Percentiles rank a stretch among this genome's conserved stretches.
These are phyloP conservation scores for Arachis stenosperma DNA, from an alignment of 306 rosid genomes.

Conservation along the genomic window DNA sequence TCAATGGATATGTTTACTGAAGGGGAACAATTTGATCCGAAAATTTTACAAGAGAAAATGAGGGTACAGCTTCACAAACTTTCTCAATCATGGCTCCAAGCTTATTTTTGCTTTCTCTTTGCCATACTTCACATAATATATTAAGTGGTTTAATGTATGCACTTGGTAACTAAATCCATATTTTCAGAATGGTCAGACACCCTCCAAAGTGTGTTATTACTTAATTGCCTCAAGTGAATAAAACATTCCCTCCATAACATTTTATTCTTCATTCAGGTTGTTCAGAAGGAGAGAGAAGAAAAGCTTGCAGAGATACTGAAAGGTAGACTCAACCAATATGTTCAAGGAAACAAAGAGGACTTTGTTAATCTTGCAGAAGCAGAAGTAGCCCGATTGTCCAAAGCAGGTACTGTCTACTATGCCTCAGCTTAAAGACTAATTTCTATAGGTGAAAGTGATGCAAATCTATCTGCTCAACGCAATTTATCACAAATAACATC, in stretches of 20 bases:
- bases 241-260: not conserved
- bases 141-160: slow-evolving; percentile 18
- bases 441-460: slow-evolving; percentile 12
- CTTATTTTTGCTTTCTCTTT: not conserved
- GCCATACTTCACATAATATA: not conserved
- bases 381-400: slow-evolving; percentile 85
- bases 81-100: not conserved
- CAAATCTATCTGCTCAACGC: slow-evolving; percentile 18
- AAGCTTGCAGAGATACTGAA: slow-evolving; percentile 76
- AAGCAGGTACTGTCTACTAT: slow-evolving; percentile 66
- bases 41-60: slow-evolving; percentile 93
- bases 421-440: slow-evolving; percentile 25
- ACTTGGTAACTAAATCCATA: slow-evolving; percentile 13
- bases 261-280: slow-evolving; percentile 61
- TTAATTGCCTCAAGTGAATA: not conserved
- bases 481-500: not conserved
- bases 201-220: not conserved
- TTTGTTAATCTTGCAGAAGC: slow-evolving; percentile 70
- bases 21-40: slow-evolving; percentile 87
- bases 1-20: slow-evolving; percentile 83
- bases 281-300: slow-evolving; percentile 96
- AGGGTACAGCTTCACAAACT: slow-evolving; percentile 55
- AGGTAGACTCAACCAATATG: slow-evolving; percentile 76
- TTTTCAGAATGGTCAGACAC: slow-evolving; percentile 8
- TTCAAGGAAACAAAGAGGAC: slow-evolving; percentile 82